Evolutionary conservation across 805 yeast genomes (phyloP).

Genomic region (Wickerhamiella siamensis): DNA sequence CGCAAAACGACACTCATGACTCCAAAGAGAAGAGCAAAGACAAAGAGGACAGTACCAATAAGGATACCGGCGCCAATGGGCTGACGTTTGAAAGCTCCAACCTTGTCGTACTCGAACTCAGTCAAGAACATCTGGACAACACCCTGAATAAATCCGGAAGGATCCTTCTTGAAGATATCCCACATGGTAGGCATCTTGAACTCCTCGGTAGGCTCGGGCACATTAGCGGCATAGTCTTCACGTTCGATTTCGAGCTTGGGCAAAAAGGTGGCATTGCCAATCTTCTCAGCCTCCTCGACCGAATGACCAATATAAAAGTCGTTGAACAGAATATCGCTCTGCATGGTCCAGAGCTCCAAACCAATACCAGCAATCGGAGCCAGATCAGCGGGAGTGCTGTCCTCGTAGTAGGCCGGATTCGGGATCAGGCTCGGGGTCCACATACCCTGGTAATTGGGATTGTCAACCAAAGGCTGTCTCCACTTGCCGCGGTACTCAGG

Average conservation of each 20-base stretch:
- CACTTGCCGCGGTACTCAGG: conserved; percentile 68
- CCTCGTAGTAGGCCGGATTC: conserved; percentile 59
- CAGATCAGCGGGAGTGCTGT: conserved; percentile 39
- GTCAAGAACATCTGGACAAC: conserved; percentile 21
- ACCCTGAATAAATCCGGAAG: conserved; percentile 21
- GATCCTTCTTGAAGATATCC: conserved; percentile 23
- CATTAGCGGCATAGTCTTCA: conserved; percentile 16
- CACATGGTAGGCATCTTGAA: conserved; percentile 13
- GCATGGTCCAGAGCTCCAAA: conserved; percentile 83
- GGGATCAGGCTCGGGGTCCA: conserved; percentile 56
- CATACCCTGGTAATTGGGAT: conserved; percentile 66
- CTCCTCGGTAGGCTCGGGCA: conserved; percentile 16
- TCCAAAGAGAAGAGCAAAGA: conserved; percentile 20
- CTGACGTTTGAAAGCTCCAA: conserved; percentile 22
- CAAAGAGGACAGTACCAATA: conserved; percentile 15
- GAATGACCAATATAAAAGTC: conserved; percentile 78
- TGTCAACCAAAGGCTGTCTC: conserved; percentile 49
- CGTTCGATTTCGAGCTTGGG: conserved; percentile 26
- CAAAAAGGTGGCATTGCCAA: conserved; percentile 64
- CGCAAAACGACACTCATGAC: conserved; percentile 15
- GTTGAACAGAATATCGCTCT: conserved; percentile 58
- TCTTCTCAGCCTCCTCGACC: conserved; percentile 64
- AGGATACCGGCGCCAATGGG: conserved; percentile 26
- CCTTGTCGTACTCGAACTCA: conserved; percentile 21
- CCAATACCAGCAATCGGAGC: conserved; percentile 69